A percentile compares a stretch with the other conserved stretches of the same genome.
Conservation (phyloP, 176 grass and related monocot genomes). For the Avena insularis region DNA sequence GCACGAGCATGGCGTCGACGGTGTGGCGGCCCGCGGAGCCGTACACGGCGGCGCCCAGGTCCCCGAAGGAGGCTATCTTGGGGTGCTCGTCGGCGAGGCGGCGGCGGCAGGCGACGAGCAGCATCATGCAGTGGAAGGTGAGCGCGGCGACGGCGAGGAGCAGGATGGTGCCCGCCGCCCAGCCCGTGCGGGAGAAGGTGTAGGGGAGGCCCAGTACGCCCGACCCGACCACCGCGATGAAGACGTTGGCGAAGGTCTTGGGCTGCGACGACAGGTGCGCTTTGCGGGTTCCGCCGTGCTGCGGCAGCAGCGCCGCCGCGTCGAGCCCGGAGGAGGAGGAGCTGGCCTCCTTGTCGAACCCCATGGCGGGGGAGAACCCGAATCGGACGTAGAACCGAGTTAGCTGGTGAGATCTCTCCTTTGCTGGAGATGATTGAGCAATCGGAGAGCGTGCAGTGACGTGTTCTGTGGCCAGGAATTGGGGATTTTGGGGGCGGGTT, state of each 20-base stretch:
- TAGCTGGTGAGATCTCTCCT: not conserved
- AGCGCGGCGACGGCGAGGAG: constrained; percentile 75
- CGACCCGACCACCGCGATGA: constrained; percentile 90
- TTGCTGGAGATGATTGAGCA: not conserved
- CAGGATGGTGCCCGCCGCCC: constrained; percentile 67
- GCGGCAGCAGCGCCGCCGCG: constrained; percentile 63
- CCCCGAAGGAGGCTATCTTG: constrained; percentile 88
- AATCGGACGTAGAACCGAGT: not conserved
- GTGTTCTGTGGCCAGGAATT: constrained; percentile 13
- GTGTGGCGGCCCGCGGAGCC: constrained; percentile 65
- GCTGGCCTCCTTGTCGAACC: constrained; percentile 62
- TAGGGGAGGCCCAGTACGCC: constrained; percentile 95
- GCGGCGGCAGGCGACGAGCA: constrained; percentile 73
- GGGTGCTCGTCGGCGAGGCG: constrained; percentile 53
- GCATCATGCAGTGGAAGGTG: constrained; percentile 97
- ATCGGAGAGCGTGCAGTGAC: constrained; percentile 4
- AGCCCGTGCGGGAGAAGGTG: constrained; percentile 95
- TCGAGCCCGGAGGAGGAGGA: constrained; percentile 60
- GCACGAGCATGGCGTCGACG: constrained; percentile 91
- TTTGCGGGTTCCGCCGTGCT: constrained; percentile 17
- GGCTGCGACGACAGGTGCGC: constrained; percentile 78
- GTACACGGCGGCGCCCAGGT: constrained; percentile 71
- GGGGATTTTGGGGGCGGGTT: constrained; percentile 15
- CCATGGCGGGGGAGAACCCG: constrained; percentile 48
- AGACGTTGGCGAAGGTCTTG: constrained; percentile 97